These are phyloP conservation scores for Berberis thunbergii DNA, from an alignment of 164 flowering plant genomes.

Conservation along the genomic window DNA sequence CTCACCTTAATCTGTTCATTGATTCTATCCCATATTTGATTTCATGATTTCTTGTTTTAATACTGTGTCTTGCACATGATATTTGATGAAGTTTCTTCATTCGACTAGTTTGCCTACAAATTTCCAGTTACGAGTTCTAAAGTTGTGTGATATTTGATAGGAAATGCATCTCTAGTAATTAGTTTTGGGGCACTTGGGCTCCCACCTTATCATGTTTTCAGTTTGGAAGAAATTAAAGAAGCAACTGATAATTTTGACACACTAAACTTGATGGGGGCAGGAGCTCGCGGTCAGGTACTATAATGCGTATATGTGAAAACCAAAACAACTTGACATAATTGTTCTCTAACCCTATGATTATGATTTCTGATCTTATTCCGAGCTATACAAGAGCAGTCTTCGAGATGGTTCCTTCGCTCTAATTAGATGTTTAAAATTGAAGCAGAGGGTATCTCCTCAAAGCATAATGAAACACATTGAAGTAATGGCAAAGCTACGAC, in stretches of 20 bases:
- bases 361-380: conserved; percentile 6
- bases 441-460: conserved; percentile 46
- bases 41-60: no score
- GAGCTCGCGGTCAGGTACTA: conserved; percentile 63
- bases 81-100: no score
- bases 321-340: no score
- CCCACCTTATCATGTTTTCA: conserved; percentile 54
- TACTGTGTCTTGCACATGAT: no score
- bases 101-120: background rate
- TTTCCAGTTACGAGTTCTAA: background rate
- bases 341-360: no score
- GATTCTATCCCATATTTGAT: no score
- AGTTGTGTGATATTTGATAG: conserved; percentile 15
- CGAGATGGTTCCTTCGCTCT: conserved; percentile 51
- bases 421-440: conserved; percentile 52
- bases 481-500: conserved; percentile 54
- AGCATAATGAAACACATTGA: conserved; percentile 49
- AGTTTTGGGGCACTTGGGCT: conserved; percentile 49
- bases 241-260: conserved; percentile 71
- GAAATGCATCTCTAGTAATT: conserved; percentile 43
- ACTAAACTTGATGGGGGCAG: conserved; percentile 53
- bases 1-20: no score
- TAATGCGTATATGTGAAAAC: background rate
- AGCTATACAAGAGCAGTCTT: conserved; percentile 70
- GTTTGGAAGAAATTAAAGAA: conserved; percentile 75